Evolutionary conservation across 2,329 filamentous ascomycete genomes (phyloP), one percentile per base, ranked within the genome.

Genomic region (Ascochyta lentis): DNA sequence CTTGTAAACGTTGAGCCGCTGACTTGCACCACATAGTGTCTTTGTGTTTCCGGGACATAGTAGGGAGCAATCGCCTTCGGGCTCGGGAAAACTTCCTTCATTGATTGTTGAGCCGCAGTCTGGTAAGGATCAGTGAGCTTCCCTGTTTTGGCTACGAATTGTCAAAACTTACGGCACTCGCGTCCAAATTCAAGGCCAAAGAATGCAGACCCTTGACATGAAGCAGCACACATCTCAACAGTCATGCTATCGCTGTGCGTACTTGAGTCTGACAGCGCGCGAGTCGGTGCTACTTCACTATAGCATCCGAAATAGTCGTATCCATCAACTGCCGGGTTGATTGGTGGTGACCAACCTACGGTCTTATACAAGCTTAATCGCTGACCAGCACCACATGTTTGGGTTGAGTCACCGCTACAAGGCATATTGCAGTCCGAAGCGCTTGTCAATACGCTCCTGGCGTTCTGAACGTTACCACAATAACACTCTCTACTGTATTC

Each of bases 251-350:
- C 51, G 10, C 47, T 68, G 45, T 77, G 78, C 16, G 63, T 66
- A 29, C 68, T 61, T 13, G 70, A 66, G 6, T 76, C 77, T 37
- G 79, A 53, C 22, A 63, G 64, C 9, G 68, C 62, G 19, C 65
- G 68, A 1, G 29, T 58, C 6, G 54, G 54, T 60, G 45, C 58
- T 1, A 68, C 53, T 40, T 80, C 77, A 38, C 70, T 71, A 58
- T 79, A 80, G 55, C 78, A 81, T 48, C 78, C 78, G 41, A 73
- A 54, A 23, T 72, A 65, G 8, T 57, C 55, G 33, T 70, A 70
- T 7, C 64, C 67, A 4, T 63, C 46, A 44, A 66, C 60, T 2
- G 37, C 31, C 3, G 66, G 61, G 15, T 60, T 54, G 43, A 67
- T 51, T 4, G 70, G 63, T 6, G 61, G 50, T 1, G 65, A 61